Evolutionary conservation across 495 filamentous ascomycete genomes (phyloP).

Genomic region (Cenococcum geophilum): DNA sequence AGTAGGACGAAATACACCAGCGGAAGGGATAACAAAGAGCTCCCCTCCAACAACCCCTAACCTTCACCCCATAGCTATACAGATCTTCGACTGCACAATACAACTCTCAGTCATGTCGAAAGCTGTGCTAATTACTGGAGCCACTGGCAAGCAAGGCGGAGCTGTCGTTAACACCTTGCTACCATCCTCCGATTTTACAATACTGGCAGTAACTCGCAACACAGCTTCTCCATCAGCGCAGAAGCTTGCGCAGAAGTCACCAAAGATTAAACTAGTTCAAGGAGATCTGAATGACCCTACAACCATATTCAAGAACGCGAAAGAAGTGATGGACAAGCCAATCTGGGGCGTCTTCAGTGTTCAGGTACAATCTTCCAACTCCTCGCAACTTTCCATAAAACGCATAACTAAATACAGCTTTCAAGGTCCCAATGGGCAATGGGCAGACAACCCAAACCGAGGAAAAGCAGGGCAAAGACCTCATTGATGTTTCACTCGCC

Average conservation of each 20-base stretch:
- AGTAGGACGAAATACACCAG: no score
- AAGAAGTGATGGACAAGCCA: constrained; percentile 43
- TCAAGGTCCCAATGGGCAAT: constrained; percentile 41
- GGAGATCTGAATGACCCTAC: constrained; percentile 49
- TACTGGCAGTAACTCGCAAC: constrained; percentile 65
- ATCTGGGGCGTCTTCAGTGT: constrained; percentile 46
- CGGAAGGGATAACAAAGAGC: not conserved
- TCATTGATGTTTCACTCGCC: constrained; percentile 55
- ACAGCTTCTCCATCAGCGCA: constrained; percentile 49
- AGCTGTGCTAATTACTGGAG: constrained; percentile 59
- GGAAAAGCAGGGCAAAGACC: constrained; percentile 54
- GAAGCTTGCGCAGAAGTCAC: constrained; percentile 42
- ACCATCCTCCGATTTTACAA: constrained; percentile 44
- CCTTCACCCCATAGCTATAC: not conserved
- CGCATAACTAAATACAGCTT: not conserved
- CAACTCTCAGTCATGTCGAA: constrained; percentile 23
- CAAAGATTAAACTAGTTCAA: constrained; percentile 50
- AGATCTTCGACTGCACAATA: not conserved
- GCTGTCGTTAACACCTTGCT: constrained; percentile 54
- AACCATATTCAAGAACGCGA: constrained; percentile 49
- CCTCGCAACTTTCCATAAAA: constrained; percentile 30
- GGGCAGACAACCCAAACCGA: constrained; percentile 46
- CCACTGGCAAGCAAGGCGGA: constrained; percentile 67
- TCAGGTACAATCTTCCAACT: constrained; percentile 36
- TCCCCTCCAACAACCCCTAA: not conserved